Base-by-base conservation (phyloP, 352 stramenopile genomes). In the Pythium aphanidermatum region DNA sequence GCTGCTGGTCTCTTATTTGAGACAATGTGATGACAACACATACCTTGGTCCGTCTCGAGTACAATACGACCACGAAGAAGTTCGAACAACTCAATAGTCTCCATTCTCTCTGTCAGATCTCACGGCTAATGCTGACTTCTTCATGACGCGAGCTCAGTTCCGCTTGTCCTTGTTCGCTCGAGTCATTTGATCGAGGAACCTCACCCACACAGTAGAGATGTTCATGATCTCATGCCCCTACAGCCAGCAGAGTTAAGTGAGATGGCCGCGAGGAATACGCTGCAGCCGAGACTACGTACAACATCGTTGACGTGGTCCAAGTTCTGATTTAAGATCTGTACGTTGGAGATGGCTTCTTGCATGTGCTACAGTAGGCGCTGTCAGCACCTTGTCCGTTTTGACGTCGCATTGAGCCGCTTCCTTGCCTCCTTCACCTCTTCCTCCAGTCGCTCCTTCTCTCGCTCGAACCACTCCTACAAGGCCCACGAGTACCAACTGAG, bases 1-100 rank as follows among this genome's bases (percentile, higher is more conserved):
- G 81, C 81, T n/a, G 81, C 81, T 0, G 81, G 74, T 3, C 58
- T 93, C 47, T 55, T 93, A 25, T 93, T 93, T 40, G 81, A 91
- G 52, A 53, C 43, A 10, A 47, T 62, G 46, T 17, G 30, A 35
- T 53, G 42, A 23, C 16, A 40, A 20, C 8, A 10, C 7, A n/a
- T n/a, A n/a, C n/a, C n/a, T n/a, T n/a, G n/a, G n/a, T n/a, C n/a
- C n/a, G n/a, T n/a, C n/a, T n/a, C n/a, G n/a, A n/a, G n/a, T n/a
- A n/a, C n/a, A n/a, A n/a, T n/a, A n/a, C n/a, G n/a, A n/a, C n/a
- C n/a, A n/a, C n/a, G n/a, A 33, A 33, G 10, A 33, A 33, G 29
- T 33, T n/a, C n/a, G n/a, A 14, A 11, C 29, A 14, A 34, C 10
- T n/a, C n/a, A n/a, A n/a, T 33, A 33, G 21, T 16, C 25, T 19